Evolutionary conservation across 2,329 filamentous ascomycete genomes (phyloP), one percentile per base, ranked within the genome.

Genomic region (Fusarium gaditjirri): DNA sequence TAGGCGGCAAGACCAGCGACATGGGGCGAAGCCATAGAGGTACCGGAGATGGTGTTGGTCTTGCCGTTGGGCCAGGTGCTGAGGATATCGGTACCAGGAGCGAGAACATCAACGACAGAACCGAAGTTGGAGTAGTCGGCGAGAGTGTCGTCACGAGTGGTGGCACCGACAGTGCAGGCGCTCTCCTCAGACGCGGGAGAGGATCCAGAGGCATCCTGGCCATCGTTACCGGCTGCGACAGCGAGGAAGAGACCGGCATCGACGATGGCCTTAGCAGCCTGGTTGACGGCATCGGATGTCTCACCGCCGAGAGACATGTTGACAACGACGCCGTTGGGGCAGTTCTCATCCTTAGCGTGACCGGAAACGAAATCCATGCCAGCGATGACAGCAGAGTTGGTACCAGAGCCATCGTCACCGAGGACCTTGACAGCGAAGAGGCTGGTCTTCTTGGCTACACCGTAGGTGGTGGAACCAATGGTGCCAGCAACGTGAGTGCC

Each of bases 281-380:
- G 78, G 83, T 89, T 90, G 71, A 89, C 74, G 16, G 86, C 77
- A 5, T 80, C 63, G 6, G 86, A 86, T 65, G 73, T 79, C 62
- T 74, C 56, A 21, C 87, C 87, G 14, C 88, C 87, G 8, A 90
- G 84, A 21, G 86, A 88, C 87, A 90, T 88, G 81, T 86, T 88
- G 74, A 86, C 84, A 21, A 89, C 86, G 42, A 83, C 80, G 31
- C 85, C 84, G 47, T 80, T 83, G 70, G 81, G 78, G 79, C 84
- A 86, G 73, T 69, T 78, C 65, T 81, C 80, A 5, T 70, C 77
- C 59, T 77, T 53, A 23, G 80, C 73, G 72, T 86, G 84, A 19
- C 72, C 64, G 41, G 80, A 79, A 9, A 84, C 84, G 39, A 79
- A 85, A 76, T 85, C 82, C 71, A 86, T 84, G 59, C 84, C 84